A percentile compares a stretch with the other conserved stretches of the same genome.
Conservation (phyloP, 805 yeast genomes). For the Pichia californica region DNA sequence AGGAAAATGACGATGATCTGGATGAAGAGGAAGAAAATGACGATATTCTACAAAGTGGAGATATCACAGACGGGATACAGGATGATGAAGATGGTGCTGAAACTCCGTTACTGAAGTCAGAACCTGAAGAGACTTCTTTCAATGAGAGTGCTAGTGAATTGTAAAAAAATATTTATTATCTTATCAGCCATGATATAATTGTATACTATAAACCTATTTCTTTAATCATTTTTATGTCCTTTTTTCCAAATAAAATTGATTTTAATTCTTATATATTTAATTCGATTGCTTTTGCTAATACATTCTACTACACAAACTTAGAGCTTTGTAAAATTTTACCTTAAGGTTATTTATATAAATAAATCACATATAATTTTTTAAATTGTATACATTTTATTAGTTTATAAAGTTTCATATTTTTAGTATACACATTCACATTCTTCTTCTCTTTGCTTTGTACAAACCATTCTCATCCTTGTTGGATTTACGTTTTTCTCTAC, state of each 20-base stretch:
- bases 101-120: constrained; percentile 1
- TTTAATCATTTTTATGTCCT: no score
- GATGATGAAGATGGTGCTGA: constrained; percentile 4
- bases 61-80: constrained; percentile 7
- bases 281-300: no score
- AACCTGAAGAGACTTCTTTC: constrained; percentile 5
- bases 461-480: constrained; percentile 72
- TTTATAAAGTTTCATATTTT: no score
- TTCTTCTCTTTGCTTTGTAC: constrained; percentile 59
- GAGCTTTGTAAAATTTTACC: no score
- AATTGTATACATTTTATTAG: no score
- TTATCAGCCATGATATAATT: no score
- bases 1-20: constrained; percentile 4
- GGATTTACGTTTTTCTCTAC: constrained; percentile 70
- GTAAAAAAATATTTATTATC: no score
- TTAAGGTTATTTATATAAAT: no score
- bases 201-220: no score
- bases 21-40: constrained; percentile 8
- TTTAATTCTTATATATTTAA: no score
- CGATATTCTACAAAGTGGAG: constrained; percentile 1
- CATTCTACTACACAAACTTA: no score
- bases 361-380: neutral
- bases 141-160: neutral
- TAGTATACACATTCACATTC: constrained; percentile 11
- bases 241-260: no score